Percentiles rank a stretch among this genome's conserved stretches.
Conservation (phyloP, 2,329 filamentous ascomycete genomes). For the Xenosphaeropsis pyriputrescens region DNA sequence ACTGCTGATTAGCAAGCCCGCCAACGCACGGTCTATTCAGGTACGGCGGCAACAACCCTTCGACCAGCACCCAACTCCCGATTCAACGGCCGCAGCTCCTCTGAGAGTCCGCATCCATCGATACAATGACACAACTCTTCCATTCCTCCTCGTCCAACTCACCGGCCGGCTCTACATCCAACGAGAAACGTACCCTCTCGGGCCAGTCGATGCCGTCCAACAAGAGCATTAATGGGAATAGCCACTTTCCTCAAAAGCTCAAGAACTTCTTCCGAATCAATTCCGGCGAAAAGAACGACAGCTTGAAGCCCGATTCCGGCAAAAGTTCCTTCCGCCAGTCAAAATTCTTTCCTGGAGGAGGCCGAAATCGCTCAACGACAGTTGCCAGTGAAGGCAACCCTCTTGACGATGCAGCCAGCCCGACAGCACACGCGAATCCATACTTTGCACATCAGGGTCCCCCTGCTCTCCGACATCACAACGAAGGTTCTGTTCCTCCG, state of each 20-base stretch:
- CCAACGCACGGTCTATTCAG: not conserved
- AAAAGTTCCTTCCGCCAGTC: conserved; percentile 59
- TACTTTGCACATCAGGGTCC: conserved; percentile 96
- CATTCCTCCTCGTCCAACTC: conserved; percentile 12
- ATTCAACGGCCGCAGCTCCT: conserved; percentile 9
- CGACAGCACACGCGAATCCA: conserved; percentile 87
- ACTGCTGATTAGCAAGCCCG: not conserved
- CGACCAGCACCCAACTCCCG: not conserved
- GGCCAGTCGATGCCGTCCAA: conserved; percentile 22
- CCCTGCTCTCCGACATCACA: conserved; percentile 84
- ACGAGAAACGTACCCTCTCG: conserved; percentile 18
- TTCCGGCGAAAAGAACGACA: conserved; percentile 25
- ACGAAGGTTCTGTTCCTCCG: conserved; percentile 82
- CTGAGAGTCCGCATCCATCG: conserved; percentile 9
- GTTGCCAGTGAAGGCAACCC: conserved; percentile 87
- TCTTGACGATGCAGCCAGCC: conserved; percentile 77
- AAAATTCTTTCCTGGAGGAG: conserved; percentile 76
- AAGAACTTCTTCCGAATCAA: conserved; percentile 62
- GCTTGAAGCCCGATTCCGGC: conserved; percentile 18
- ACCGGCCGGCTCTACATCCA: conserved; percentile 1
- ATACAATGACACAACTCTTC: conserved; percentile 16
- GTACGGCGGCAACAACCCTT: not conserved
- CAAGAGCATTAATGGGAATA: conserved; percentile 35
- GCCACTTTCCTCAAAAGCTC: conserved; percentile 52
- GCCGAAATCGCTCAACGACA: conserved; percentile 77